phyloP scores from a whole-genome alignment of 306 rosid species.

The Crataegus laevigata region DNA sequence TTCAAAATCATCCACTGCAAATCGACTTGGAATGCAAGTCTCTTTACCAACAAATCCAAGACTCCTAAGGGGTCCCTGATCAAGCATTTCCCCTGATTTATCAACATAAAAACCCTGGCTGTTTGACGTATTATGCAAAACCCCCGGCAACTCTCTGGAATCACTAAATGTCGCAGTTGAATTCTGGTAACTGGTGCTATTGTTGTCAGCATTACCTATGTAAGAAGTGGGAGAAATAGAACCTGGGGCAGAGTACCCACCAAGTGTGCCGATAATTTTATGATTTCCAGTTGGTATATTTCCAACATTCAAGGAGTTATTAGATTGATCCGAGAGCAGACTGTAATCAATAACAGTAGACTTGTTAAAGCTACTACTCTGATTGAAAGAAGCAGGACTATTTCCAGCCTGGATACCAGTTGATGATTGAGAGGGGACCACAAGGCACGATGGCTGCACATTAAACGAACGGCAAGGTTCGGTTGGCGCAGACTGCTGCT shows the following conservation, averaged over 20 bases:
- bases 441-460: slow-evolving; percentile 60
- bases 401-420: slow-evolving; percentile 30
- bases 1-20: slow-evolving; percentile 41
- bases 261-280: slow-evolving; percentile 20
- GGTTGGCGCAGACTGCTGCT: slow-evolving; percentile 25
- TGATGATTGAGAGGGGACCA: slow-evolving; percentile 46
- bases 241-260: slow-evolving; percentile 26
- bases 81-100: slow-evolving; percentile 31
- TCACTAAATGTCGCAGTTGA: slow-evolving; percentile 28
- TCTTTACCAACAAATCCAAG: slow-evolving; percentile 47
- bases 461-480: slow-evolving; percentile 44
- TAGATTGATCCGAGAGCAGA: slow-evolving; percentile 39
- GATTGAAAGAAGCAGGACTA: slow-evolving; percentile 39
- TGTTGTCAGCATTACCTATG: slow-evolving; percentile 24
- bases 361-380: slow-evolving; percentile 34
- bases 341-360: slow-evolving; percentile 38
- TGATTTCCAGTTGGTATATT: slow-evolving; percentile 28
- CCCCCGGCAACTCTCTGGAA: slow-evolving; percentile 23
- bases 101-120: slow-evolving; percentile 21
- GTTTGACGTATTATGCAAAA: slow-evolving; percentile 14
- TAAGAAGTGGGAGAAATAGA: slow-evolving; percentile 30
- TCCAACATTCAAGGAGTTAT: slow-evolving; percentile 26
- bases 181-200: slow-evolving; percentile 26
- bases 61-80: slow-evolving; percentile 32
- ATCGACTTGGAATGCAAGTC: slow-evolving; percentile 39